Percentiles rank a stretch among this genome's conserved stretches.
These are phyloP conservation scores for Dryas alaskensis DNA, from an alignment of 306 rosid genomes.

Conservation along the genomic window DNA sequence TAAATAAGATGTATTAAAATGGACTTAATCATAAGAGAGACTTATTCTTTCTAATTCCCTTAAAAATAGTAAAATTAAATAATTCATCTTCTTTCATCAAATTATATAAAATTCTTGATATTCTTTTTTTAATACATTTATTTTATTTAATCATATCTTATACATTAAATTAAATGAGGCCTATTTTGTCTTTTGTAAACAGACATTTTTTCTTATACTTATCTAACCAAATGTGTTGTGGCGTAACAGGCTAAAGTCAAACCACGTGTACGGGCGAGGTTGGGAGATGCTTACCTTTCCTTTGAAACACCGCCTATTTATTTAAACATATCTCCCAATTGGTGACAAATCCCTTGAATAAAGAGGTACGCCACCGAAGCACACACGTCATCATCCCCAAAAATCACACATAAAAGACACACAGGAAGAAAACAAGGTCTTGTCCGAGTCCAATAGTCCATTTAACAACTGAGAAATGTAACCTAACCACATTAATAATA, in stretches of 20 bases:
- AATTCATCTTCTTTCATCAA: too few species aligned
- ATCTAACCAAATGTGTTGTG: neutral
- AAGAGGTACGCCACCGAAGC: constrained; percentile 6
- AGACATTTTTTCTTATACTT: neutral
- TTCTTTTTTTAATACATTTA: too few species aligned
- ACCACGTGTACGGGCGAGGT: constrained; percentile 12
- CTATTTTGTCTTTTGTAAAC: too few species aligned
- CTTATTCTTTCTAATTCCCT: too few species aligned
- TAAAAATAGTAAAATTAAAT: too few species aligned
- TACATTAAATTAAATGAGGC: too few species aligned
- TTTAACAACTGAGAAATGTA: too few species aligned
- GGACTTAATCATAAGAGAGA: too few species aligned
- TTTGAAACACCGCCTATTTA: neutral
- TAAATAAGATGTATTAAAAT: too few species aligned
- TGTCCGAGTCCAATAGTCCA: neutral
- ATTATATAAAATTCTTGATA: too few species aligned
- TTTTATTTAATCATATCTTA: too few species aligned
- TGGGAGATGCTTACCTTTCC: neutral
- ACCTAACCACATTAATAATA: too few species aligned
- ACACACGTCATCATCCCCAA: neutral
- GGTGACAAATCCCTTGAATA: neutral
- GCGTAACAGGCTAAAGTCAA: neutral
- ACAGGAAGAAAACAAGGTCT: neutral
- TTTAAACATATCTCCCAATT: neutral
- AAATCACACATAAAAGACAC: neutral